Evolutionary conservation across 352 stramenopile species (phyloP).

Genomic region (Globisporangium viniferum): DNA sequence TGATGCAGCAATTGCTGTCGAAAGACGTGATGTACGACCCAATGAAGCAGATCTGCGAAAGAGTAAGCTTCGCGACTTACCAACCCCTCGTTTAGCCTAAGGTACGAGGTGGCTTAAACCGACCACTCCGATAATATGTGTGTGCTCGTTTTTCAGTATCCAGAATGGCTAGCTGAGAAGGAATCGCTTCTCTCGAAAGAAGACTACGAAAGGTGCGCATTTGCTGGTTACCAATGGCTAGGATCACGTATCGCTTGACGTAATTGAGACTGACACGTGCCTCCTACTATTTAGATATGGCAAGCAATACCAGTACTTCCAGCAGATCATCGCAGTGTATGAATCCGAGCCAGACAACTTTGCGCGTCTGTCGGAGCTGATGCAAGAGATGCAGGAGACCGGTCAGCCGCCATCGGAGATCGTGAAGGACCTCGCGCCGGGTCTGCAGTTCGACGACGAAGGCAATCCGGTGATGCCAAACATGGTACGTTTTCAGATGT

Average conservation of each 20-base stretch:
- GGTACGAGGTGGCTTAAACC: neutral
- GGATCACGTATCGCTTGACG: neutral
- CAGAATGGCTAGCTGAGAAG: slow-evolving; percentile 95
- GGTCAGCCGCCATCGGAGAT: slow-evolving; percentile 96
- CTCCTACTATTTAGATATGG: slow-evolving; percentile 66
- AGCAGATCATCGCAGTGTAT: slow-evolving; percentile 96
- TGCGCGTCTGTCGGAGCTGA: slow-evolving; percentile 93
- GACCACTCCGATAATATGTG: neutral
- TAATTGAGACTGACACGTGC: neutral
- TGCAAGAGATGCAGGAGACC: slow-evolving; percentile 95
- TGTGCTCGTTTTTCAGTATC: slow-evolving; percentile 72
- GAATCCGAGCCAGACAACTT: slow-evolving; percentile 97
- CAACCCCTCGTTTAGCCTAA: neutral
- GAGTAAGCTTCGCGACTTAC: slow-evolving; percentile 28
- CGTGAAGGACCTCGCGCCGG: slow-evolving; percentile 97
- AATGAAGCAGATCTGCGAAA: slow-evolving; percentile 94
- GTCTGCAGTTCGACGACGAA: slow-evolving; percentile 58
- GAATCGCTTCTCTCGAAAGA: slow-evolving; percentile 83
- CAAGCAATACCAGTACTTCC: slow-evolving; percentile 97
- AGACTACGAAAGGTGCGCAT: slow-evolving; percentile 86
- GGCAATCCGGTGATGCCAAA: slow-evolving; percentile 97
- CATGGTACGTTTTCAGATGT: slow-evolving; percentile 48
- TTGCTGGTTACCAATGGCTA: neutral
- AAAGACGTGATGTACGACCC: slow-evolving; percentile 99
- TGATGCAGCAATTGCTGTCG: slow-evolving; percentile 97